Evolutionary conservation across 768 basidiomycete species (phyloP).

Genomic region (Arthromyces matolae): DNA sequence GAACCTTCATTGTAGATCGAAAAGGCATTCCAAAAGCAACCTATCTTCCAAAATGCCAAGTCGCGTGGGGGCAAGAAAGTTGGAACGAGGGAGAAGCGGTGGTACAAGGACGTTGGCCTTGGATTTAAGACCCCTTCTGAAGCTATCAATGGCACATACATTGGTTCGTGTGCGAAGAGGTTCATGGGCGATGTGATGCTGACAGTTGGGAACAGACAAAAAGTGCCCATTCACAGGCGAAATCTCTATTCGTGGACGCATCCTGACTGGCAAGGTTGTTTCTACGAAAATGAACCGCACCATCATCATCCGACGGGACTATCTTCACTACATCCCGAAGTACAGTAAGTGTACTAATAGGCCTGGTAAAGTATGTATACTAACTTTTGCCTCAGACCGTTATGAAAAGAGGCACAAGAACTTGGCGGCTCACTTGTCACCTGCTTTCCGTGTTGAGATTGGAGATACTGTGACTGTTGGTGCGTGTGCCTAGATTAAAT

Average conservation of each 20-base stretch:
- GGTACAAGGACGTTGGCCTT: constrained; percentile 98
- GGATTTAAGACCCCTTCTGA: constrained; percentile 96
- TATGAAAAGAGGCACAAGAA: constrained; percentile 99
- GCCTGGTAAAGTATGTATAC: background rate
- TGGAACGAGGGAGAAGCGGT: constrained; percentile 91
- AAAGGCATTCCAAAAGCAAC: constrained; percentile 97
- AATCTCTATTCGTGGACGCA: constrained; percentile 97
- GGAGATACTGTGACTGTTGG: constrained; percentile 96
- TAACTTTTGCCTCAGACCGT: constrained; percentile 57
- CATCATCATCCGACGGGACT: constrained; percentile 92
- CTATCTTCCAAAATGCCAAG: constrained; percentile 97
- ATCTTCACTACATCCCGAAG: constrained; percentile 96
- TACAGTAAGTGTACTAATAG: constrained; percentile 72
- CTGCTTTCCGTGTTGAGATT: constrained; percentile 96
- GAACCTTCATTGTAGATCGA: constrained; percentile 60
- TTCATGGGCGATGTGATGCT: constrained; percentile 3
- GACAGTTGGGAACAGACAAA: constrained; percentile 71
- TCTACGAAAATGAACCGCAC: constrained; percentile 99
- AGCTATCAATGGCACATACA: constrained; percentile 94
- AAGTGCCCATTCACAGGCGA: constrained; percentile 99
- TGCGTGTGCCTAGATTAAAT: constrained; percentile 35
- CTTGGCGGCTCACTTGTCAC: constrained; percentile 93
- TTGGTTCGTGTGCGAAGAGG: constrained; percentile 60
- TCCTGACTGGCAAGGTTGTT: constrained; percentile 94
- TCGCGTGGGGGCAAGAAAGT: constrained; percentile 89